Conservation (phyloP, 2,329 filamentous ascomycete species). For the Cladosporium oxysporum region DNA sequence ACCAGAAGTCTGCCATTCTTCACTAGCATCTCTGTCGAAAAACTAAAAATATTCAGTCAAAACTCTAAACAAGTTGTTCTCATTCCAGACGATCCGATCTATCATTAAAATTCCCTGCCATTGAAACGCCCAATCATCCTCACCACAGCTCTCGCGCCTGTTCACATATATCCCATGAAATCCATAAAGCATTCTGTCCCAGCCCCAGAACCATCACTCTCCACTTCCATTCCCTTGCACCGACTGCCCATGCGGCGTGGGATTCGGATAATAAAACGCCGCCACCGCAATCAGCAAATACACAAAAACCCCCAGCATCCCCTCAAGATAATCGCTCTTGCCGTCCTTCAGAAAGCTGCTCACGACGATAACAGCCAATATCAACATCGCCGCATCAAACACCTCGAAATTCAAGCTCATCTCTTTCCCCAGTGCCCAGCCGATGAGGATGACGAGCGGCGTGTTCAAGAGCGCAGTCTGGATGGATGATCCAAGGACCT, state of each 20-base stretch:
- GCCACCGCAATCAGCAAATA: slow-evolving; percentile 64
- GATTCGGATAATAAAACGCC: slow-evolving; percentile 63
- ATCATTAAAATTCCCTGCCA: not conserved
- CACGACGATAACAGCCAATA: slow-evolving; percentile 82
- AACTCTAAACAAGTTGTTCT: not conserved
- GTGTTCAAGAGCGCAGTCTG: slow-evolving; percentile 89
- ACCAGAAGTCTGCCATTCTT: not conserved
- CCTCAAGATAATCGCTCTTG: slow-evolving; percentile 89
- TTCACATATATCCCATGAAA: not conserved
- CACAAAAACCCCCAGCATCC: slow-evolving; percentile 72
- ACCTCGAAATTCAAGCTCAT: slow-evolving; percentile 85
- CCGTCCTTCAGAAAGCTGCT: slow-evolving; percentile 85
- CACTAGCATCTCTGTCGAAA: not conserved
- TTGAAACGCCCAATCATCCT: not conserved
- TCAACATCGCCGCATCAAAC: slow-evolving; percentile 79
- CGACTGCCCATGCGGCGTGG: slow-evolving; percentile 28
- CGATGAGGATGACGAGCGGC: slow-evolving; percentile 78
- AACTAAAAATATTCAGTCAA: not conserved
- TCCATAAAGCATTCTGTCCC: not conserved
- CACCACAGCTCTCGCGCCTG: not conserved
- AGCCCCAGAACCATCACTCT: not conserved
- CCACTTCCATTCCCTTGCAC: slow-evolving; percentile 10
- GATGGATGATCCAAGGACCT: slow-evolving; percentile 82
- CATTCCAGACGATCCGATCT: not conserved
- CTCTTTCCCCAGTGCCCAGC: slow-evolving; percentile 69